These are phyloP conservation scores for Umbilicaria muhlenbergii DNA, from an alignment of 495 filamentous ascomycete species.

Conservation along the genomic window DNA sequence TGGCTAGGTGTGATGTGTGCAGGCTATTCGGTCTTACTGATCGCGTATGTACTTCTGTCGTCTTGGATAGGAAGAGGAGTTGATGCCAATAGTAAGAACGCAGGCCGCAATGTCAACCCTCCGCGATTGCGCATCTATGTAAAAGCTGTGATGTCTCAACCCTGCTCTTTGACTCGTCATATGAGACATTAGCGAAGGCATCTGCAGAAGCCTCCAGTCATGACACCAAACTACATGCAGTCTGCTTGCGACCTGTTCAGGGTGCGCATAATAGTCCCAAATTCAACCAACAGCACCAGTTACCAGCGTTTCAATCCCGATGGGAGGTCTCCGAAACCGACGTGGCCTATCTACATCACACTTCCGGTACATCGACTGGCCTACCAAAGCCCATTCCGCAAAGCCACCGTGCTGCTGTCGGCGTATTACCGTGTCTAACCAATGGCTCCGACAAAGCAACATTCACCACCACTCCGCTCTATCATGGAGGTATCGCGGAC, in stretches of 20 bases:
- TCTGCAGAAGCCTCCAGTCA: background rate
- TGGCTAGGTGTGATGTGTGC: constrained; percentile 36
- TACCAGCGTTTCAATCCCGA: background rate
- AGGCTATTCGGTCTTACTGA: constrained; percentile 31
- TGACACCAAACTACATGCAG: background rate
- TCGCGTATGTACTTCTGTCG: constrained; percentile 23
- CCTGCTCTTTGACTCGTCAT: constrained; percentile 21
- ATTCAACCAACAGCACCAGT: background rate
- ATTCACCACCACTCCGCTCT: constrained; percentile 47
- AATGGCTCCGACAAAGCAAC: constrained; percentile 21
- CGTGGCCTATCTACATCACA: constrained; percentile 30
- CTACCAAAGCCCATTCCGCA: constrained; percentile 38
- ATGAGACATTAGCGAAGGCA: constrained; percentile 12
- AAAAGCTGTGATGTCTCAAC: constrained; percentile 15
- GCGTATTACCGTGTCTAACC: constrained; percentile 27
- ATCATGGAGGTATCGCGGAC: constrained; percentile 45
- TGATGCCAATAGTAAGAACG: background rate
- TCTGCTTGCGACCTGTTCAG: no score
- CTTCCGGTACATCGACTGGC: constrained; percentile 37
- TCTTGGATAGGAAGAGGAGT: background rate
- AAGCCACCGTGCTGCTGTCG: constrained; percentile 30
- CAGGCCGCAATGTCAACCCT: constrained; percentile 31
- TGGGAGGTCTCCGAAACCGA: constrained; percentile 3
- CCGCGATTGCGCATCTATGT: constrained; percentile 31
- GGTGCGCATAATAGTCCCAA: background rate